These are phyloP conservation scores for Zopfochytrium polystomum DNA, from an alignment of 371 early-diverging fungal species.

Conservation along the genomic window DNA sequence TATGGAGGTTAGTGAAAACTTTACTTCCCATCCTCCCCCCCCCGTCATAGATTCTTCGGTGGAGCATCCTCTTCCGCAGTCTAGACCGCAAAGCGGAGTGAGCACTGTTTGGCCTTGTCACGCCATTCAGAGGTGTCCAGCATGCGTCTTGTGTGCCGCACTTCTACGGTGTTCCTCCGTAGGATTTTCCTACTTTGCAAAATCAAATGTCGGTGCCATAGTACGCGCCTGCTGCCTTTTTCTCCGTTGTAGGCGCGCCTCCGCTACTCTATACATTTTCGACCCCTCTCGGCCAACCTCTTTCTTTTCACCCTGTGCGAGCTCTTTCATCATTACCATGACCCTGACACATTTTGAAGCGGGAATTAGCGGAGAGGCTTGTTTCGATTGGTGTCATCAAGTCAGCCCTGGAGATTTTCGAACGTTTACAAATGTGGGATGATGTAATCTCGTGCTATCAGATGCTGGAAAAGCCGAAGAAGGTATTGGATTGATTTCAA, in stretches of 20 bases:
- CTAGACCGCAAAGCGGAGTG: too few relatives aligned
- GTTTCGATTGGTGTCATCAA: slow-evolving; percentile 80
- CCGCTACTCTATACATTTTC: slow-evolving; percentile 26
- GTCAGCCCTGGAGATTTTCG: slow-evolving; percentile 88
- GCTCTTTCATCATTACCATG: slow-evolving; percentile 2
- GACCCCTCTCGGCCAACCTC: slow-evolving; percentile 4
- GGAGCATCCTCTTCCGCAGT: too few relatives aligned
- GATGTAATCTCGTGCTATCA: slow-evolving; percentile 82
- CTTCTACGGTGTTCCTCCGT: too few relatives aligned
- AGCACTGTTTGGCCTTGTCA: too few relatives aligned
- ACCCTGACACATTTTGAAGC: slow-evolving; percentile 26
- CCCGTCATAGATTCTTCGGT: too few relatives aligned
- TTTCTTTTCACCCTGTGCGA: neutral
- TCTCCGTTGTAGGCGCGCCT: slow-evolving; percentile 28
- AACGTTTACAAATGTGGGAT: slow-evolving; percentile 92
- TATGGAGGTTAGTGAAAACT: slow-evolving; percentile 73
- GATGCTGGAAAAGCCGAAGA: slow-evolving; percentile 72
- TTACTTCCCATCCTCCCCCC: too few relatives aligned
- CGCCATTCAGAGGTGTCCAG: too few relatives aligned
- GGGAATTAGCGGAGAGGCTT: slow-evolving; percentile 82
- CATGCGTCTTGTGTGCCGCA: too few relatives aligned
- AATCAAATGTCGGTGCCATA: slow-evolving; percentile 20
- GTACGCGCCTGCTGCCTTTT: slow-evolving; percentile 24
- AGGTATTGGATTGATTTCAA: too few relatives aligned
- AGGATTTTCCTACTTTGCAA: slow-evolving; percentile 1